Conservation (phyloP, 139 green algal species). For the Axilococcus clingmanii region DNA sequence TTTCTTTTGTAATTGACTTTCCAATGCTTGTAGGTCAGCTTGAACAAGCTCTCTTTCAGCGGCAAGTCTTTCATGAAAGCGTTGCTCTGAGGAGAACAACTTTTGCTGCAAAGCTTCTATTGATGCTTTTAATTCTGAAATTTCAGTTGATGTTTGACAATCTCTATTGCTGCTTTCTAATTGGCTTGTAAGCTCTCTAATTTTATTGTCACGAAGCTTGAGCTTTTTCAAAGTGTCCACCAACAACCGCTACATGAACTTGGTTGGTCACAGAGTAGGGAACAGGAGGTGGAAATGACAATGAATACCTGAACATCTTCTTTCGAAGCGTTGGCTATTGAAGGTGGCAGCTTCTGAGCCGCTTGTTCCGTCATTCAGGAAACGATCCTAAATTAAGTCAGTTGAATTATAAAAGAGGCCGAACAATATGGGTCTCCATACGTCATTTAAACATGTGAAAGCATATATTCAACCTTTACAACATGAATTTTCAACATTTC, state of each 20-base stretch:
- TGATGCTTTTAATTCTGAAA: constrained; percentile 10
- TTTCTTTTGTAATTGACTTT: background rate
- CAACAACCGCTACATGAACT: background rate
- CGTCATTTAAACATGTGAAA: too few species aligned
- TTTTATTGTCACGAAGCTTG: constrained; percentile 26
- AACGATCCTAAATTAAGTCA: too few species aligned
- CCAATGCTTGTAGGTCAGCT: background rate
- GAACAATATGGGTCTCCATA: too few species aligned
- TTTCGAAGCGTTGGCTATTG: constrained; percentile 18
- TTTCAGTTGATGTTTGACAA: background rate
- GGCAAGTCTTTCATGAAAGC: constrained; percentile 9
- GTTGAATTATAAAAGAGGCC: too few species aligned
- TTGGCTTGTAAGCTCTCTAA: constrained; percentile 30
- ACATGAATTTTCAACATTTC: too few species aligned
- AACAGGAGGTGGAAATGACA: constrained; percentile 4
- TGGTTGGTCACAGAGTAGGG: background rate
- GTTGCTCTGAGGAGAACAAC: constrained; percentile 16
- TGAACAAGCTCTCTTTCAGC: constrained; percentile 27
- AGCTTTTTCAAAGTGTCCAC: constrained; percentile 3
- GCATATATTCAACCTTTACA: too few species aligned
- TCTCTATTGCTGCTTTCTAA: background rate
- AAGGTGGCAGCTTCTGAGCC: constrained; percentile 12
- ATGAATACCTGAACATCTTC: too few species aligned
- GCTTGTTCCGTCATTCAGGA: background rate
- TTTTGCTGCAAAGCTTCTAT: constrained; percentile 8